Base-by-base conservation (phyloP, 1,139 yeast genomes). In the Arxiozyma heterogenica region DNA sequence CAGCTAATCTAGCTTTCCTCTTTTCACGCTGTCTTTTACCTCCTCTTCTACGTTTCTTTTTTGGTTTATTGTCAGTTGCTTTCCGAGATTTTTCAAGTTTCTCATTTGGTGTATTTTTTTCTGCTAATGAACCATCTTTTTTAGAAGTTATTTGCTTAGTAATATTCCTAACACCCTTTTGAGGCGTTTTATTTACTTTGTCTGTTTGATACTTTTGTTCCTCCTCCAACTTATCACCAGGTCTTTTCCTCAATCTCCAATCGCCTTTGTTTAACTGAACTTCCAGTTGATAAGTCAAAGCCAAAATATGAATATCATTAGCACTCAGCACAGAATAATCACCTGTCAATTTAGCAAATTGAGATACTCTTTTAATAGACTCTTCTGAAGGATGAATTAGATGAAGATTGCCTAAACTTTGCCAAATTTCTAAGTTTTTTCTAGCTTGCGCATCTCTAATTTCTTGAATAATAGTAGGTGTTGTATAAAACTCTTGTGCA, bases 221-320 rank as follows among this genome's bases (percentile, higher is more conserved):
- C 53, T 53, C 56, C 39, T 54, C 45, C 41, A 65, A 58, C 43
- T 64, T 70, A 61, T 85, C 86, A 20, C 95, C 95, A 0, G 96
- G 96, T 56, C 64, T 77, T 56, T 75, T 80, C 70, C 96, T 79
- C 58, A 88, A 73, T 63, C 86, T 76, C 78, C 82, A 76, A 54
- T 80, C 83, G 18, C 94, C 94, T 38, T 77, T 74, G 61, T 84
- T 84, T 54, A 76, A 64, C 66, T 88, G 93, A 49, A 77, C 75
- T 60, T 91, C 96, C 52, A 94, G 71, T 67, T 93, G 97, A 67
- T 90, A 89, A 1, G 96, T 83, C 61, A 93, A 75, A 0, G 99
- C 98, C 57, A 94, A 78, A 54, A 94, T 84, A 65, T 90, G 96
- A 49, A 94, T 75, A 84, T 93, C 99, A 59, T 95, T 91, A 17